Evolutionary conservation across 352 stramenopile species (phyloP).

Genomic region (Globisporangium cystogenes): DNA sequence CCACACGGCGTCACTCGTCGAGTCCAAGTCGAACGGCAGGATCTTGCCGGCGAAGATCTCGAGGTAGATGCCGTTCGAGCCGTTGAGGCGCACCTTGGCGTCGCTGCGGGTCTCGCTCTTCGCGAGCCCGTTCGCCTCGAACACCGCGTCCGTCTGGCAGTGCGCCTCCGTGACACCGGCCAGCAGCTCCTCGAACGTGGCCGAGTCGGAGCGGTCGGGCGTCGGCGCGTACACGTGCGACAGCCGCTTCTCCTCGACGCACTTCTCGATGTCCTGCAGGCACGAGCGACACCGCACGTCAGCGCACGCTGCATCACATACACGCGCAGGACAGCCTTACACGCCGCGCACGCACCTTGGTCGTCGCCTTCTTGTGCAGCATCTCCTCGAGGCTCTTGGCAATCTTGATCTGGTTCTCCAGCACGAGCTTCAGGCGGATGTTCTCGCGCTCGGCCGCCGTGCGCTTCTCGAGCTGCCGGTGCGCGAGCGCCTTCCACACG

Average conservation of each 20-base stretch:
- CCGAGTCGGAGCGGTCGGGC: background rate
- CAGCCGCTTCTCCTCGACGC: background rate
- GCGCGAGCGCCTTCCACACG: slow-evolving; percentile 6
- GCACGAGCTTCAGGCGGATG: slow-evolving; percentile 36
- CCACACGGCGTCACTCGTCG: slow-evolving; percentile 32
- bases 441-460: slow-evolving; percentile 34
- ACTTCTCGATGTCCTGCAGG: slow-evolving; percentile 1
- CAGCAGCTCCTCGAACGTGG: slow-evolving; percentile 21
- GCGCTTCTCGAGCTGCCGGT: background rate
- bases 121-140: slow-evolving; percentile 34
- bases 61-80: slow-evolving; percentile 23
- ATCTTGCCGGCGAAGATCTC: slow-evolving; percentile 45
- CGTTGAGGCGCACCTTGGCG: slow-evolving; percentile 27
- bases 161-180: slow-evolving; percentile 18
- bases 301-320: too few species aligned
- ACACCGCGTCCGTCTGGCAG: slow-evolving; percentile 19
- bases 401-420: slow-evolving; percentile 46
- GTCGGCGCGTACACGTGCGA: background rate
- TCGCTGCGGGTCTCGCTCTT: slow-evolving; percentile 20
- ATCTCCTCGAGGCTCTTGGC: slow-evolving; percentile 33
- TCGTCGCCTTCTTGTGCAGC: slow-evolving; percentile 21
- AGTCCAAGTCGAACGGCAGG: slow-evolving; percentile 39
- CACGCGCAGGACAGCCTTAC: too few species aligned
- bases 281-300: background rate
- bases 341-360: too few species aligned